Evolutionary conservation across 2,329 filamentous ascomycete species (phyloP), one percentile per base, ranked within the genome.

Genomic region (Penicillium polonicum): DNA sequence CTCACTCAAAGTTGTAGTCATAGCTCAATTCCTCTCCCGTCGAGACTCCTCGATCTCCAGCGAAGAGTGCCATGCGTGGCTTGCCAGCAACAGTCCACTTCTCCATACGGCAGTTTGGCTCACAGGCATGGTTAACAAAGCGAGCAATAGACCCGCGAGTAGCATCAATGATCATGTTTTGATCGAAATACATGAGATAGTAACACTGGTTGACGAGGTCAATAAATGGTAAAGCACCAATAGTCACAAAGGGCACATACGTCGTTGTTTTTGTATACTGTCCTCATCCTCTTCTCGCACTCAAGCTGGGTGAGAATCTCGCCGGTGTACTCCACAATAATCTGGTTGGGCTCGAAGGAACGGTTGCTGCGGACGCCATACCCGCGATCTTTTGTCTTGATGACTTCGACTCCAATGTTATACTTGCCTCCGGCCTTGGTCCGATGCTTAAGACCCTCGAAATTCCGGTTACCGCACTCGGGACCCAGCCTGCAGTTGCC

Each of bases 121-220:
- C 88, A 77, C 94, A 99, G 19, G 92, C 96, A 74, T 99, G 94
- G 72, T 99, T 99, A 73, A 99, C 92, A 74, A 99, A 99, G 55
- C 94, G 89, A 69, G 94, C 93, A 75, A 97, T 96, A 64, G 91
- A 96, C 68, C 94, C 94, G 55, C 91, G 91, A 29, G 92, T 97
- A 35, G 93, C 94, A 78, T 99, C 94, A 64, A 99, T 96, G 68
- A 97, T 96, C 87, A 97, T 94, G 75, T 95, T 94, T 74, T 97
- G 92, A 71, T 97, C 92, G 72, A 97, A 97, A 55, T 91, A 92
- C 94, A 99, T 99, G 49, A 99, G 81, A 74, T 99, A 99, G 76
- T 96, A 97, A 76, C 92, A 96, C 90, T 96, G 68, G 42, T 29
- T 31, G 52, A 29, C 41, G 21, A 13, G 35, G 50, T 69, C 54